These are phyloP conservation scores for Cercospora beticola DNA, from an alignment of 2,329 filamentous ascomycete species.

Conservation along the genomic window DNA sequence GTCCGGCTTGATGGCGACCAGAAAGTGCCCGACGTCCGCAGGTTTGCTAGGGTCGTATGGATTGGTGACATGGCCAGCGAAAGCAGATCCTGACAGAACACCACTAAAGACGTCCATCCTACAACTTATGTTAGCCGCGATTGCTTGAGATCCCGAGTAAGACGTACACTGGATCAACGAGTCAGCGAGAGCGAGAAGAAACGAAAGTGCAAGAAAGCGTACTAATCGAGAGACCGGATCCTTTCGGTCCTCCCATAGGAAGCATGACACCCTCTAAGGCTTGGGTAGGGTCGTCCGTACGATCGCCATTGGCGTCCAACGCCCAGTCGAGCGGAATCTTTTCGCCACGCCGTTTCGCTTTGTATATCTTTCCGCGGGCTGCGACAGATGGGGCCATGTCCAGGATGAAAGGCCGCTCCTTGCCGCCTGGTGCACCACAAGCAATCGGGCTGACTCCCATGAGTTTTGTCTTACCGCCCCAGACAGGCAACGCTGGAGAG, in stretches of 20 bases:
- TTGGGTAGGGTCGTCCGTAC: conserved; percentile 58
- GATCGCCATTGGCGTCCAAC: conserved; percentile 64
- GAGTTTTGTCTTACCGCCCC: conserved; percentile 66
- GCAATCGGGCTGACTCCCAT: conserved; percentile 74
- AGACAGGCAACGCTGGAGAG: conserved; percentile 69
- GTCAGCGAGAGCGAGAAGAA: background rate
- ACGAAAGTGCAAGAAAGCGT: conserved; percentile 43
- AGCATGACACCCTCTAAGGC: conserved; percentile 79
- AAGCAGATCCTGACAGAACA: conserved; percentile 72
- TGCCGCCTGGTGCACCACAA: conserved; percentile 69
- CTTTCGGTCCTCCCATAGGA: conserved; percentile 82
- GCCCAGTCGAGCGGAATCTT: conserved; percentile 74
- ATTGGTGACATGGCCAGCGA: conserved; percentile 72
- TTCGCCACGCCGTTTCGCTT: conserved; percentile 65
- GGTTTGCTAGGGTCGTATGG: conserved; percentile 66
- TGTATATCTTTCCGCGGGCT: conserved; percentile 71
- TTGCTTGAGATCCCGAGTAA: background rate
- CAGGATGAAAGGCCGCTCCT: conserved; percentile 64
- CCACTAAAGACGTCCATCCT: conserved; percentile 83
- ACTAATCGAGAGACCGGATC: conserved; percentile 69
- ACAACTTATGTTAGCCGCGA: conserved; percentile 14
- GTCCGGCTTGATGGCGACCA: conserved; percentile 41
- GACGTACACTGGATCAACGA: background rate
- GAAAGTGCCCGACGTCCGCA: conserved; percentile 40
- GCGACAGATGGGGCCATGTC: conserved; percentile 72